Evolutionary conservation across 1,139 yeast species (phyloP).

Genomic region (Maudiozyma humilis): DNA sequence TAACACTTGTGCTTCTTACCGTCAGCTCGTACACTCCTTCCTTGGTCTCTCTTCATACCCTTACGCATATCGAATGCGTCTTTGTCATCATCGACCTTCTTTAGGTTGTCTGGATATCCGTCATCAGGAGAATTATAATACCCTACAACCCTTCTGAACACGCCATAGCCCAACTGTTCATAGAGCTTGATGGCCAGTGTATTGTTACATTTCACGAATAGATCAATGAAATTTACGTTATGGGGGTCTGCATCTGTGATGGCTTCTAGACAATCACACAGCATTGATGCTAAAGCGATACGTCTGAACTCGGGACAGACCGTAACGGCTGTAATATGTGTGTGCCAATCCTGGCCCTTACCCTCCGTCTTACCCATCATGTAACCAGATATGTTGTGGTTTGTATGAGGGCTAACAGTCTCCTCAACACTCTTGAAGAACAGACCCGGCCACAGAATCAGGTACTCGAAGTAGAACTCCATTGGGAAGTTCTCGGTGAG

Average conservation of each 20-base stretch:
- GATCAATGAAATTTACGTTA: slow-evolving; percentile 74
- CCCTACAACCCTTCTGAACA: slow-evolving; percentile 81
- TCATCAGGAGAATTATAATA: slow-evolving; percentile 50
- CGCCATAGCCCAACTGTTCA: slow-evolving; percentile 76
- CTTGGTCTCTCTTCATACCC: slow-evolving; percentile 37
- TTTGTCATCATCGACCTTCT: slow-evolving; percentile 47
- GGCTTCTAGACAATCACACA: slow-evolving; percentile 66
- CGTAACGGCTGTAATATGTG: slow-evolving; percentile 95
- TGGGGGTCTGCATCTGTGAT: slow-evolving; percentile 65
- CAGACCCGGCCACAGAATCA: slow-evolving; percentile 79
- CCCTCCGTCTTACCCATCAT: slow-evolving; percentile 99
- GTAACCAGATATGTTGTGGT: slow-evolving; percentile 48
- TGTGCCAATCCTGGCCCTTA: slow-evolving; percentile 75
- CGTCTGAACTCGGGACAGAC: slow-evolving; percentile 76
- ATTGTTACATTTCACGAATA: slow-evolving; percentile 85
- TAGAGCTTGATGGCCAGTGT: slow-evolving; percentile 70
- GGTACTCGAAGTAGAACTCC: slow-evolving; percentile 75
- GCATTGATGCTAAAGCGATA: slow-evolving; percentile 67
- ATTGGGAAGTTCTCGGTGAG: slow-evolving; percentile 85
- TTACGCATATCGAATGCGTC: slow-evolving; percentile 90
- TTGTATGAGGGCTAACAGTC: slow-evolving; percentile 16
- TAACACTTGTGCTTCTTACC: slow-evolving; percentile 52
- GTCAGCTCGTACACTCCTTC: slow-evolving; percentile 43
- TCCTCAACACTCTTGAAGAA: slow-evolving; percentile 65
- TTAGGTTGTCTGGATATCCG: slow-evolving; percentile 36